Evolutionary conservation across 2,329 filamentous ascomycete genomes (phyloP).

Genomic region (Rhynchosporium secalis): DNA sequence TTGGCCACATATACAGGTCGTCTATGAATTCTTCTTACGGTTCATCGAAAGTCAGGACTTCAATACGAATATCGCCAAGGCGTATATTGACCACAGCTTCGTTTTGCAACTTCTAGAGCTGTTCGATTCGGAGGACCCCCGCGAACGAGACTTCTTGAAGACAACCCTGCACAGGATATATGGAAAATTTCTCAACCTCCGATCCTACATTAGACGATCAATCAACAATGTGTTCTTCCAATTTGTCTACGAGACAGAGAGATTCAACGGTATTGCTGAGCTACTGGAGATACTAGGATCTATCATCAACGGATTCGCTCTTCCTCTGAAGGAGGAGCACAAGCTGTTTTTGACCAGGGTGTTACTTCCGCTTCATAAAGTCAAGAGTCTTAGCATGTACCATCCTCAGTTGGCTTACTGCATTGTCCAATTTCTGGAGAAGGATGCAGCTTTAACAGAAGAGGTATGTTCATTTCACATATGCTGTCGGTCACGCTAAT

Average conservation of each 20-base stretch:
- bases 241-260: slow-evolving; percentile 97
- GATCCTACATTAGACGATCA: slow-evolving; percentile 94
- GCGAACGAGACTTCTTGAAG: slow-evolving; percentile 96
- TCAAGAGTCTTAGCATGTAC: slow-evolving; percentile 99
- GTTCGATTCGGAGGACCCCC: slow-evolving; percentile 96
- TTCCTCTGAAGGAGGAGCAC: slow-evolving; percentile 97
- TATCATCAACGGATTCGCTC: slow-evolving; percentile 97
- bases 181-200: slow-evolving; percentile 96
- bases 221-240: slow-evolving; percentile 99
- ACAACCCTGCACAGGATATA: slow-evolving; percentile 98
- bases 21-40: slow-evolving; percentile 98
- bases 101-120: slow-evolving; percentile 95
- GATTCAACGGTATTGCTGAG: slow-evolving; percentile 97
- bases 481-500: slow-evolving; percentile 17
- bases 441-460: slow-evolving; percentile 94
- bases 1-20: slow-evolving; percentile 98
- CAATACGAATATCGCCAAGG: slow-evolving; percentile 99
- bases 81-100: slow-evolving; percentile 97
- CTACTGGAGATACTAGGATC: slow-evolving; percentile 94
- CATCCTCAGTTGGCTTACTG: slow-evolving; percentile 98
- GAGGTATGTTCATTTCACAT: slow-evolving; percentile 61
- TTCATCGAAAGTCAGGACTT: slow-evolving; percentile 99
- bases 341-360: slow-evolving; percentile 96
- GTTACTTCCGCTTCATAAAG: slow-evolving; percentile 91
- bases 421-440: slow-evolving; percentile 97